phyloP scores from a whole-genome alignment of 1,139 yeast genomes.

The Saccharomyces hybrid region DNA sequence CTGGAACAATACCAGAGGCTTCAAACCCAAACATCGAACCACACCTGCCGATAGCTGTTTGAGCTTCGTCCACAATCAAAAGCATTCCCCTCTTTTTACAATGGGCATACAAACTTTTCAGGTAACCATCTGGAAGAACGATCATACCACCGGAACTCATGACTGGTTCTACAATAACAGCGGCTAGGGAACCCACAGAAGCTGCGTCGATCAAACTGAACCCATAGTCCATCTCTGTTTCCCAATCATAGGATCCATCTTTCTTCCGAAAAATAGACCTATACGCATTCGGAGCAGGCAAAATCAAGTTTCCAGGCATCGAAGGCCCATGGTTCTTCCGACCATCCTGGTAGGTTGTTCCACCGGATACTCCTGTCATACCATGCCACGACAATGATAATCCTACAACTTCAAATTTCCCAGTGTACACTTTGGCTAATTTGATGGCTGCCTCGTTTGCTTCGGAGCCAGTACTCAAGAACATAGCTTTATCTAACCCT shows the following conservation, averaged over 20 bases:
- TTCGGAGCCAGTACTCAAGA: conserved; percentile 26
- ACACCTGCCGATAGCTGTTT: conserved; percentile 27
- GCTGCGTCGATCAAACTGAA: conserved; percentile 19
- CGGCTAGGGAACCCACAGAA: conserved; percentile 23
- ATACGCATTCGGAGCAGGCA: conserved; percentile 21
- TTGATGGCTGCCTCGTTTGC: conserved; percentile 25
- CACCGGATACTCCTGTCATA: conserved; percentile 26
- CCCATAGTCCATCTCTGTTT: conserved; percentile 25
- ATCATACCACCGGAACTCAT: conserved; percentile 12
- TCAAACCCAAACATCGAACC: conserved; percentile 26
- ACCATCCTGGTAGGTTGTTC: conserved; percentile 24
- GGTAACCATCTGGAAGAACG: conserved; percentile 21
- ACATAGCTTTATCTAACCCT: conserved; percentile 22
- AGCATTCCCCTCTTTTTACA: conserved; percentile 25
- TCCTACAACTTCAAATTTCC: conserved; percentile 27
- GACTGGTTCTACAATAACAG: conserved; percentile 16
- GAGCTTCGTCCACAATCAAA: conserved; percentile 27
- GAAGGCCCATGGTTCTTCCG: conserved; percentile 18
- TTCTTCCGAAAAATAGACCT: conserved; percentile 23
- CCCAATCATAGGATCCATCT: conserved; percentile 28
- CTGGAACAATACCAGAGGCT: conserved; percentile 23
- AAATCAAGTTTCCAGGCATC: not conserved
- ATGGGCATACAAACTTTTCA: conserved; percentile 19
- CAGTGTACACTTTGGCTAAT: conserved; percentile 23
- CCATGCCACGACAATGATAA: conserved; percentile 29